Base-by-base conservation (phyloP, 306 rosid genomes). In the Glycyrrhiza uralensis region DNA sequence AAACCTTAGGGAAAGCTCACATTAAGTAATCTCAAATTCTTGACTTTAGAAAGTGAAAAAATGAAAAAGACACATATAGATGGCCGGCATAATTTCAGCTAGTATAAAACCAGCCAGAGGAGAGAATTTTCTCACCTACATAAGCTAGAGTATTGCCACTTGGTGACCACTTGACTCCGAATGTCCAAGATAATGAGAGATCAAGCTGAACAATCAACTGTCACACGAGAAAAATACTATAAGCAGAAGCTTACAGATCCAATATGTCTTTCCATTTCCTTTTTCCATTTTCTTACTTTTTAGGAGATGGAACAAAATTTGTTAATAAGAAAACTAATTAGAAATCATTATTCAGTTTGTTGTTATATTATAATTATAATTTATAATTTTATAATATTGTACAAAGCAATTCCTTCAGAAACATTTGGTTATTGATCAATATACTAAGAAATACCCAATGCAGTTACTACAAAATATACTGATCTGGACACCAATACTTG, bases 121-220 rank as follows among this genome's bases (percentile, higher is more conserved):
- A 80, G 60, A 71, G 69, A 82, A 58, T 73, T 79, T 70, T 73
- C 97, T 89, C 65, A 94, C 99, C 99, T 81, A 79, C 90, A 68
- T 91, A 94, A 36, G 93, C 92, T 84, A 91, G 85, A 85, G 97
- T 91, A 76, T 85, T 86, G 71, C 99, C 99, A 75, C 97, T 91
- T 69, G 97, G 92, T 61, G 99, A 94, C 99, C 99, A 94, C 85
- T 82, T 94, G 78, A 91, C 97, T 36, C 99, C 96, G 36, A 94
- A 94, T 52, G 97, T 83, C 99, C 99, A 94, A 65, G 96, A 85
- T 56, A 77, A 82, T 6, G 96, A 91, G 79, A 91, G 96, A 84
- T 94, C 97, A 56, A 94, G 97, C 89, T 94, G 95, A 77, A 87
- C 80, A 67, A 94, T 87, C 78, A 85, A 82, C 99, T 94, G 88